A percentile compares a stretch with the other conserved stretches of the same genome.
Evolutionary conservation across 1,139 yeast species (phyloP).

Genomic region (Sugiyamaella neomexicana): DNA sequence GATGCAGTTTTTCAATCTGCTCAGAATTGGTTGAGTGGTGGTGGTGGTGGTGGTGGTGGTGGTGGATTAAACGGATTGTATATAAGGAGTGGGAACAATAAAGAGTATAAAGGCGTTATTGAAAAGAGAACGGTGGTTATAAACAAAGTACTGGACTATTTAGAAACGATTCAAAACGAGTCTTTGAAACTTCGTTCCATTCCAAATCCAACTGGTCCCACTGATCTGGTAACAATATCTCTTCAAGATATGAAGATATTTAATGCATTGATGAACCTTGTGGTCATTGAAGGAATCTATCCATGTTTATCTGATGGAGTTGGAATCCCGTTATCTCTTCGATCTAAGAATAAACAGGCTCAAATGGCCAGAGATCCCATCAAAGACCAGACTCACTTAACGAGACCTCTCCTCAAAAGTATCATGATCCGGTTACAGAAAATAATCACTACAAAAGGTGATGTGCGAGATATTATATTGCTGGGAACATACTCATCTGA

Average conservation of each 20-base stretch:
- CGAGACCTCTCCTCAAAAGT: neutral
- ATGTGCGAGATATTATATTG: conserved; percentile 39
- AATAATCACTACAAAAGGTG: conserved; percentile 66
- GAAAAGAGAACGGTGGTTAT: conserved; percentile 17
- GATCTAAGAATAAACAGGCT: conserved; percentile 41
- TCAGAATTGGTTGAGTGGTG: conserved; percentile 26
- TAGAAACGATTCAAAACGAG: conserved; percentile 20
- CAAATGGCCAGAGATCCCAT: conserved; percentile 21
- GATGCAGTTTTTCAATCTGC: conserved; percentile 24
- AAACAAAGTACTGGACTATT: conserved; percentile 14
- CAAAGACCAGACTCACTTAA: too few species aligned
- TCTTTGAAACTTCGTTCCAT: neutral
- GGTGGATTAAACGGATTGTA: neutral
- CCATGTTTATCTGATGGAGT: conserved; percentile 57
- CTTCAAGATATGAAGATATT: conserved; percentile 79
- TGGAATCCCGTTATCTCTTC: conserved; percentile 65
- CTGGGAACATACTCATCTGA: conserved; percentile 58
- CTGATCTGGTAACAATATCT: conserved; percentile 63
- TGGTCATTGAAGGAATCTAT: conserved; percentile 71
- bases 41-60: neutral
- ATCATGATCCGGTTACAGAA: conserved; percentile 47
- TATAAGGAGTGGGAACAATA: neutral
- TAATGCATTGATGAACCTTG: conserved; percentile 59
- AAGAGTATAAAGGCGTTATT: neutral
- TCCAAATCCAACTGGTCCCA: neutral